Conservation (phyloP, 192 early-diverging fungal genomes). For the Coemansia sp. region DNA sequence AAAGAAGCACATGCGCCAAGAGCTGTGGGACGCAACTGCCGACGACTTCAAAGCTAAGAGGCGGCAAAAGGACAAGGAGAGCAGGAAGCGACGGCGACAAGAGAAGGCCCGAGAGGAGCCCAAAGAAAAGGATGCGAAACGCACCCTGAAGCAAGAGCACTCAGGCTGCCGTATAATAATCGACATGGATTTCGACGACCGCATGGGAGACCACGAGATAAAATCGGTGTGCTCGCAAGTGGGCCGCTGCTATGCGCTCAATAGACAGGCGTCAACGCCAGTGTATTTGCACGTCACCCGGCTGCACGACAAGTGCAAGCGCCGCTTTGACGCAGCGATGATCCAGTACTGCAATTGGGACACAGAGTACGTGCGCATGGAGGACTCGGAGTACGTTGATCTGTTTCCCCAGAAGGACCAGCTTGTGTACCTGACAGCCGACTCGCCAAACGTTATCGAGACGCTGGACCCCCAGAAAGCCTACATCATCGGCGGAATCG, state of each 20-base stretch:
- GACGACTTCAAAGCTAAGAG: slow-evolving; percentile 52
- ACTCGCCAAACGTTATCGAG: slow-evolving; percentile 70
- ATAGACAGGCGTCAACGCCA: slow-evolving; percentile 55
- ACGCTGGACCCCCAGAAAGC: slow-evolving; percentile 69
- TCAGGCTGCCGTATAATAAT: slow-evolving; percentile 65
- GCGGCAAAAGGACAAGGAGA: slow-evolving; percentile 52
- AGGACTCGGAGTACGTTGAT: slow-evolving; percentile 40
- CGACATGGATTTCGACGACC: slow-evolving; percentile 76
- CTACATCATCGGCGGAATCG: slow-evolving; percentile 93
- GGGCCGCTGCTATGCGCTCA: slow-evolving; percentile 70
- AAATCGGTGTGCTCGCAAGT: slow-evolving; percentile 72
- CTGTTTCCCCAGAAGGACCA: slow-evolving; percentile 55
- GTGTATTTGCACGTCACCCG: slow-evolving; percentile 64
- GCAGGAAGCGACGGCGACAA: slow-evolving; percentile 49
- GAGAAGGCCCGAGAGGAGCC: not conserved
- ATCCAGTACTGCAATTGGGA: slow-evolving; percentile 59
- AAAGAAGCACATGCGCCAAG: slow-evolving; percentile 68
- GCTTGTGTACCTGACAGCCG: slow-evolving; percentile 88
- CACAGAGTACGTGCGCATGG: slow-evolving; percentile 17
- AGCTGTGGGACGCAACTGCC: slow-evolving; percentile 55
- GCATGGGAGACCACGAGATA: slow-evolving; percentile 76
- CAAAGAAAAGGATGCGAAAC: slow-evolving; percentile 39
- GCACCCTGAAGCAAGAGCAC: slow-evolving; percentile 49
- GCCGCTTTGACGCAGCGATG: slow-evolving; percentile 49
- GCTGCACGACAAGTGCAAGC: slow-evolving; percentile 56